Evolutionary conservation across 805 yeast genomes (phyloP).

Genomic region (Suhomyces prunicola): DNA sequence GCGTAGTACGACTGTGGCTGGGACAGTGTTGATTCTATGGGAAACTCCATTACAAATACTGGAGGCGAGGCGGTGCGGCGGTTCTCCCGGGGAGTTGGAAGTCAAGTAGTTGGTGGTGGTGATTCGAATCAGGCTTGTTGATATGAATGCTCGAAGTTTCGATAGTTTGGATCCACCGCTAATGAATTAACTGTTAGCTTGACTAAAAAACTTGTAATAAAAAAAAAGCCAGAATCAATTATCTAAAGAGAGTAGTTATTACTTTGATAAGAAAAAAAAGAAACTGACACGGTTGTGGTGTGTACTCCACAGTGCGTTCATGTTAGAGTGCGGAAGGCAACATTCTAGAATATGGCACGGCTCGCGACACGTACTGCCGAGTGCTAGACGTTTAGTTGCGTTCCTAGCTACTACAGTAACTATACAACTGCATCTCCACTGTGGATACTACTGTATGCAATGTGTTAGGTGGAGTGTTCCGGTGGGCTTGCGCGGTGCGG

Average conservation of each 20-base stretch:
- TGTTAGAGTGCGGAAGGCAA: background rate
- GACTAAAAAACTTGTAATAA: background rate
- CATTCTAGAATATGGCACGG: background rate
- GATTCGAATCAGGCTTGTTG: background rate
- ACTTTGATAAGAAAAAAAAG: background rate
- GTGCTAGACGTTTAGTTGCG: background rate
- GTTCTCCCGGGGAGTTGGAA: background rate
- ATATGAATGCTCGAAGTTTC: background rate
- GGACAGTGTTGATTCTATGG: conserved; percentile 1
- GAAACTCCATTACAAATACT: background rate
- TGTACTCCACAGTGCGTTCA: conserved; percentile 1
- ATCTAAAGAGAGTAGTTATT: background rate
- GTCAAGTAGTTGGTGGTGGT: background rate
- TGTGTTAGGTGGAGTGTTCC: background rate
- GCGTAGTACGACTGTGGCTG: background rate
- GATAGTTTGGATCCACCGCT: background rate
- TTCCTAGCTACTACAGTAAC: background rate
- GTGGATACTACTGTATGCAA: background rate
- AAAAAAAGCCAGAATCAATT: background rate
- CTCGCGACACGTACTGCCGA: background rate
- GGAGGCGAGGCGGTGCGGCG: background rate
- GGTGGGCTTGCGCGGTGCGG: background rate
- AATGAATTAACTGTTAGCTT: background rate
- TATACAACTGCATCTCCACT: background rate
- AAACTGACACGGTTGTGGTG: conserved; percentile 1